Percentiles rank a stretch among this genome's conserved stretches.
Evolutionary conservation across 1,284 basidiomycete species (phyloP).

Genomic region (Xanthoconium separans): DNA sequence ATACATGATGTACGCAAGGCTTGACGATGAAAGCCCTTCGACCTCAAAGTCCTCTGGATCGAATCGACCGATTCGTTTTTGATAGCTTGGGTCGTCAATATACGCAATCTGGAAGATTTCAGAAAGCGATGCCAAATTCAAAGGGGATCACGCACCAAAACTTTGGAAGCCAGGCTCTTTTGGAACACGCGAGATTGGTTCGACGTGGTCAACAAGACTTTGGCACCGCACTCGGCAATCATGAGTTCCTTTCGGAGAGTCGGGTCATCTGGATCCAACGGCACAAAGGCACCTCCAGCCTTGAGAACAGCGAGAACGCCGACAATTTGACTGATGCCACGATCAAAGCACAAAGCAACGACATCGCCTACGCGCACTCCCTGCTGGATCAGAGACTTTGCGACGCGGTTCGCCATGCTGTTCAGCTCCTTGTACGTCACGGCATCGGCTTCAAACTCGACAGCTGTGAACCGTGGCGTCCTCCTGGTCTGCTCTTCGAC

Average conservation of each 20-base stretch:
- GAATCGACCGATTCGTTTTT: constrained; percentile 18
- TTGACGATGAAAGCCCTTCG: constrained; percentile 21
- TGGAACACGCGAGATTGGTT: constrained; percentile 23
- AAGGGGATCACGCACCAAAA: constrained; percentile 17
- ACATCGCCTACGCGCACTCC: constrained; percentile 28
- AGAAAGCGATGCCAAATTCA: neutral
- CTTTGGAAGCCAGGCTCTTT: constrained; percentile 23
- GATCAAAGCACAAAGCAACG: constrained; percentile 31
- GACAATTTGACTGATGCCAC: constrained; percentile 30
- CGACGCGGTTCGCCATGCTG: constrained; percentile 24
- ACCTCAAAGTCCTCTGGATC: constrained; percentile 20
- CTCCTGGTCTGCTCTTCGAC: constrained; percentile 25
- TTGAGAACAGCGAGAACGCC: constrained; percentile 34
- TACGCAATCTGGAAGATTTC: constrained; percentile 22
- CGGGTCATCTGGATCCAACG: constrained; percentile 35
- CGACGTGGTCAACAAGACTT: constrained; percentile 27
- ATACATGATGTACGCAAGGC: constrained; percentile 31
- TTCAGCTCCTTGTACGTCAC: constrained; percentile 31
- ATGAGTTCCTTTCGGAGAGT: constrained; percentile 30
- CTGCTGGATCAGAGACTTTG: constrained; percentile 24
- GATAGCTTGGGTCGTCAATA: constrained; percentile 27
- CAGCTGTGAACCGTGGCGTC: constrained; percentile 21
- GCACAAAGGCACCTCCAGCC: constrained; percentile 31
- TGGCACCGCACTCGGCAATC: constrained; percentile 29
- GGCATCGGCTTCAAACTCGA: constrained; percentile 27